Conservation (phyloP, 2,329 filamentous ascomycete species). For the Malbranchea cinnamomea region DNA sequence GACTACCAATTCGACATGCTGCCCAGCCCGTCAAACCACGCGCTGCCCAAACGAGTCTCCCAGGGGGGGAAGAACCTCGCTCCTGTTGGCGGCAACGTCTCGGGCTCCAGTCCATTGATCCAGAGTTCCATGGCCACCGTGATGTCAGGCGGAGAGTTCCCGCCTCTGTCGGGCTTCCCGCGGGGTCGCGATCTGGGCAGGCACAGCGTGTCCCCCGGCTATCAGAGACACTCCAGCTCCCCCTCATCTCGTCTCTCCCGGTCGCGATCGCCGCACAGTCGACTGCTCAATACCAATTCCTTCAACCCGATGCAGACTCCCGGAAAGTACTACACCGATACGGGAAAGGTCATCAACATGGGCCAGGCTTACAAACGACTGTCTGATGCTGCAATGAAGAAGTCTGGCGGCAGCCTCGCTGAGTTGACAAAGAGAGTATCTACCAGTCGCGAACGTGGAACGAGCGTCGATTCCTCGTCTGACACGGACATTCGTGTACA, state of each 20-base stretch:
- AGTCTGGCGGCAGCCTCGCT: conserved; percentile 48
- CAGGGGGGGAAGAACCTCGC: conserved; percentile 27
- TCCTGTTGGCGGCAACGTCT: too few species aligned
- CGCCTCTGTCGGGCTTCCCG: conserved; percentile 19
- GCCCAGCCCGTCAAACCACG: conserved; percentile 29
- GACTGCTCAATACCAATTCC: conserved; percentile 36
- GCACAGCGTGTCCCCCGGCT: conserved; percentile 25
- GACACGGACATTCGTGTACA: conserved; percentile 43
- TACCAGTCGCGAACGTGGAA: conserved; percentile 14
- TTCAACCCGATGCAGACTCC: conserved; percentile 24
- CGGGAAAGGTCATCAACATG: conserved; percentile 50
- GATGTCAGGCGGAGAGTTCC: conserved; percentile 26
- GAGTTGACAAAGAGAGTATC: conserved; percentile 41
- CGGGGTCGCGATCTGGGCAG: conserved; percentile 23
- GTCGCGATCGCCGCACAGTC: conserved; percentile 26
- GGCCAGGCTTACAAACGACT: conserved; percentile 54
- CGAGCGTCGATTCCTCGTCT: conserved; percentile 25
- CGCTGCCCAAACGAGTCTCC: conserved; percentile 27
- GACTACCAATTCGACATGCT: conserved; percentile 32
- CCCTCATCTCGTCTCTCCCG: conserved; percentile 16
- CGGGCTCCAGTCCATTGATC: conserved; percentile 11
- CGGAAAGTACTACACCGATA: conserved; percentile 40
- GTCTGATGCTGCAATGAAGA: conserved; percentile 54
- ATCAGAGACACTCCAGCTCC: conserved; percentile 21
- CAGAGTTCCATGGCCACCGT: conserved; percentile 33